Base-by-base conservation (phyloP, 371 early-diverging fungal genomes). In the Fennellomyces sp. region DNA sequence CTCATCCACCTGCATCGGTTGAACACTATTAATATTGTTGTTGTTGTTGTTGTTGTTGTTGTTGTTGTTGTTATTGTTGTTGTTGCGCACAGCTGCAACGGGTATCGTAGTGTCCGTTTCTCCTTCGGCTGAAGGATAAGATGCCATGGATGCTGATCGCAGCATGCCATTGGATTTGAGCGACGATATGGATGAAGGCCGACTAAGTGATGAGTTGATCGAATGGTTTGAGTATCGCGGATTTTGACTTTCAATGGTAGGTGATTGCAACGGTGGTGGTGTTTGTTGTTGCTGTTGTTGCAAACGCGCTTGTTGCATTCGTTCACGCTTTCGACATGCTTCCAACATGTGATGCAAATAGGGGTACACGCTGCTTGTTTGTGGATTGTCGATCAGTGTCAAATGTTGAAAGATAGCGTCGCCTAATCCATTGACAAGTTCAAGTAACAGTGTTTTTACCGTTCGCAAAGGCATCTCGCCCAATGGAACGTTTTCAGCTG, bases 381-480 rank as follows among this genome's bases (percentile, higher is more conserved):
- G 74, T 5, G 86, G 83, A 39, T 91, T 82, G 6, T 83, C 82
- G 45, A 94, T 86, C 39, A 89, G 68, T 21, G 73, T 77, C 45
- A 88, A 52, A 60, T 89, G 83, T 6, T 88, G 76, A 41, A 83
- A 79, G 2, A 91, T 78, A 10, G 66, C 66, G 28, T 87, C 88
- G 8, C 91, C 90, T 50, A 93, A 72, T 1, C 76, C 80, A 25
- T 81, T 82, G 1, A 87, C 88, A 25, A 97, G 65, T 64, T 94
- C 92, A 26, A 92, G 84, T 27, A 94, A 66, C 26, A 97, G 81
- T 0, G 97, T 96, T 75, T 97, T 97, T 30, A 96, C 92, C 0
- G 97, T 97, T 47, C 96, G 89, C 47, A 93, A 69, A 0, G 97
- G 97, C 91, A 96, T 85, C 55, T 97, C 96, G 39, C 94, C 94